Evolutionary conservation across 179 eudicot species (phyloP).

Genomic region (Gypsophila paniculata): DNA sequence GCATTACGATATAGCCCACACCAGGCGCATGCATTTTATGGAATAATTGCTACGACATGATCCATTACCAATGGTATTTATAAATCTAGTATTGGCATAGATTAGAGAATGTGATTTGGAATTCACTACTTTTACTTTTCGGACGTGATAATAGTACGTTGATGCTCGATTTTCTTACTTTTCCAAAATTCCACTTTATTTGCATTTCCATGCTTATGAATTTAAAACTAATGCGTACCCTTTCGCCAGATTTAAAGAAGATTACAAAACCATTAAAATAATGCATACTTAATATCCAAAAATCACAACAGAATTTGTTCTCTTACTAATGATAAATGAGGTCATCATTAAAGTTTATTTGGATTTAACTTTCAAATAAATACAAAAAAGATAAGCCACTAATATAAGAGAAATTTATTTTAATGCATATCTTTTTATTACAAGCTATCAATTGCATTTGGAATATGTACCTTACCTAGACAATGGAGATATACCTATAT

Average conservation of each 20-base stretch:
- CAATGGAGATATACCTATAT: background rate
- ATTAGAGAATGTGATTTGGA: background rate
- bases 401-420: background rate
- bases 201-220: background rate
- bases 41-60: too few relatives aligned
- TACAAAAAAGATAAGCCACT: background rate
- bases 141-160: background rate
- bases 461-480: background rate
- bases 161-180: background rate
- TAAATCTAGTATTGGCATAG: background rate
- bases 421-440: background rate
- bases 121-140: background rate
- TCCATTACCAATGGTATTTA: too few relatives aligned
- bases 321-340: background rate
- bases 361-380: background rate
- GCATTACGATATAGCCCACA: too few relatives aligned
- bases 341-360: background rate
- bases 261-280: background rate
- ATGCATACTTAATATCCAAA: background rate
- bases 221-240: background rate
- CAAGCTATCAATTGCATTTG: background rate
- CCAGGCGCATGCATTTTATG: too few relatives aligned
- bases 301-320: constrained; percentile 4
- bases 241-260: background rate
- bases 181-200: background rate